These are phyloP conservation scores for Fusarium anguioides DNA, from an alignment of 2,329 filamentous ascomycete genomes.

Conservation along the genomic window DNA sequence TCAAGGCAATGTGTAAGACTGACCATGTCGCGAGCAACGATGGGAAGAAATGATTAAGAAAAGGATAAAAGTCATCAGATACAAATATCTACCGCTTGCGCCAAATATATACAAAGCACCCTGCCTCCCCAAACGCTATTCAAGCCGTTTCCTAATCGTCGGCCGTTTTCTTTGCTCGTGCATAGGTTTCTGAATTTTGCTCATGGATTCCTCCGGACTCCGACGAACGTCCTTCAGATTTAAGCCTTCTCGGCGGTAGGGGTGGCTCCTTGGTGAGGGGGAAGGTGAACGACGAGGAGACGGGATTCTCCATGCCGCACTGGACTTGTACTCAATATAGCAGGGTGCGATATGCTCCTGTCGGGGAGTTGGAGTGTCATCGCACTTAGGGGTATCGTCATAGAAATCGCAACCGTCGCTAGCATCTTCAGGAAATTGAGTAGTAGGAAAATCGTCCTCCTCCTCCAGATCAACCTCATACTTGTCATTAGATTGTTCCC, in stretches of 20 bases:
- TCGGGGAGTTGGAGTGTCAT: conserved; percentile 59
- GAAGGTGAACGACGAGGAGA: conserved; percentile 49
- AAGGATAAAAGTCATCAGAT: conserved; percentile 52
- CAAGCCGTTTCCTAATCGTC: conserved; percentile 54
- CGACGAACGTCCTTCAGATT: conserved; percentile 51
- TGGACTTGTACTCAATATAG: conserved; percentile 53
- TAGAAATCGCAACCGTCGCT: conserved; percentile 50
- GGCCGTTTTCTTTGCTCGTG: conserved; percentile 56
- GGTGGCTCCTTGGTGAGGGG: conserved; percentile 51
- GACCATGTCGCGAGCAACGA: conserved; percentile 29
- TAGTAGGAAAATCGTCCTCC: conserved; percentile 50
- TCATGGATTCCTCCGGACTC: conserved; percentile 59
- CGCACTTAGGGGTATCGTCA: conserved; percentile 54
- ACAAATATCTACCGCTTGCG: conserved; percentile 53
- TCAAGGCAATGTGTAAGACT: conserved; percentile 23
- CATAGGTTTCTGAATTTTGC: conserved; percentile 61
- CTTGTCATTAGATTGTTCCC: conserved; percentile 47
- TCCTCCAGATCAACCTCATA: conserved; percentile 51
- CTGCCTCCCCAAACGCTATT: conserved; percentile 51
- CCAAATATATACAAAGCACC: conserved; percentile 55
- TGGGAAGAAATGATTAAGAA: conserved; percentile 26
- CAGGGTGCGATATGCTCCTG: conserved; percentile 50
- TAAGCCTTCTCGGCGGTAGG: conserved; percentile 45
- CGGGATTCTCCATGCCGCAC: conserved; percentile 49
- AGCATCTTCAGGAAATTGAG: conserved; percentile 55